A percentile compares a stretch with the other conserved stretches of the same genome.
These are phyloP conservation scores for Nelumbo lutea DNA, from an alignment of 164 flowering plant genomes.

Conservation along the genomic window DNA sequence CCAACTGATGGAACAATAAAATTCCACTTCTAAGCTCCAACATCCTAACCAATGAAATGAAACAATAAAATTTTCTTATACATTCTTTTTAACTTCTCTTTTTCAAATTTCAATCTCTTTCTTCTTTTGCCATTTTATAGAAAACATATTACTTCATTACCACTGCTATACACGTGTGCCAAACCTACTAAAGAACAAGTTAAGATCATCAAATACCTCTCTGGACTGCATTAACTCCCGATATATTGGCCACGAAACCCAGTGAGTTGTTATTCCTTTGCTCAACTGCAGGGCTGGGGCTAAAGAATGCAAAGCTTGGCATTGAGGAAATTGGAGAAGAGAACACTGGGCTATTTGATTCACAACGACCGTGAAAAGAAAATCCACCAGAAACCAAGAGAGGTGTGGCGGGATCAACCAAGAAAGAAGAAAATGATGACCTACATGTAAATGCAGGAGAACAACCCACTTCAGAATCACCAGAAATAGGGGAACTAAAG, in stretches of 20 bases:
- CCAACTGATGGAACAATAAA: no score
- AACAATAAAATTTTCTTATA: no score
- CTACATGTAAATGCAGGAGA: conserved; percentile 60
- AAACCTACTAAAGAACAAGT: background rate
- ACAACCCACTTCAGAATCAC: conserved; percentile 21
- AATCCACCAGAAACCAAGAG: conserved; percentile 40
- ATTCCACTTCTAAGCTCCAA: no score
- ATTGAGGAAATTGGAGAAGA: conserved; percentile 48
- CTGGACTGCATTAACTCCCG: conserved; percentile 20
- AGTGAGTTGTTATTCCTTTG: conserved; percentile 22
- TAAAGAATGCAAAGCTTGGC: conserved; percentile 80
- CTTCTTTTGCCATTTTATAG: no score
- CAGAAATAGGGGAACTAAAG: conserved; percentile 37
- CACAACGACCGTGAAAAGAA: conserved; percentile 49
- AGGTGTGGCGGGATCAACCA: conserved; percentile 31
- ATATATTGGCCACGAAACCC: conserved; percentile 15
- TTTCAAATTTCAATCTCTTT: no score
- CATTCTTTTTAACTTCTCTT: no score
- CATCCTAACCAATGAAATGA: no score
- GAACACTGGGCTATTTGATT: conserved; percentile 32
- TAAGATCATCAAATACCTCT: conserved; percentile 36
- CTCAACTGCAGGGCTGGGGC: conserved; percentile 33
- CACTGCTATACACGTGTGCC: background rate
- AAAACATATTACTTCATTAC: no score
- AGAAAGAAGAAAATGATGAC: conserved; percentile 72